Conservation (phyloP, 768 basidiomycete genomes). For the Boletus subcaerulescens region DNA sequence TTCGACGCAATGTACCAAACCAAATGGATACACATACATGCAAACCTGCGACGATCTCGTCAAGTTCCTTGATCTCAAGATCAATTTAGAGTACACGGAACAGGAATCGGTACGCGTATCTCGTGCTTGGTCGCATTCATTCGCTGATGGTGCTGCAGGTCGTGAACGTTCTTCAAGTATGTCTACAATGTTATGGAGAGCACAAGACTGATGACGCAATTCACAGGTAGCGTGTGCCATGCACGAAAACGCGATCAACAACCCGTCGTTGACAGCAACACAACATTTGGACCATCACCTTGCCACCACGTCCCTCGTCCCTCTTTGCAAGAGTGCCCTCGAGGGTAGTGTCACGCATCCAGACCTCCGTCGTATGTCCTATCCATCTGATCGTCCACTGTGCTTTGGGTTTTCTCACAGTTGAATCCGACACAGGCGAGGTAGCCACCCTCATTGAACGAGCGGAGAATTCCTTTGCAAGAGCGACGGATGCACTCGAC, state of each 20-base stretch:
- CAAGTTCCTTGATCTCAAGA: conserved; percentile 7
- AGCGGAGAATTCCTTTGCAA: background rate
- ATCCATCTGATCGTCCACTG: background rate
- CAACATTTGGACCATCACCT: conserved; percentile 9
- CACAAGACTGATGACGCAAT: background rate
- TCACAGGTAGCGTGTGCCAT: conserved; percentile 20
- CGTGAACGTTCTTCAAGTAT: conserved; percentile 20
- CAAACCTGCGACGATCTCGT: conserved; percentile 10
- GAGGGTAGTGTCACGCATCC: background rate
- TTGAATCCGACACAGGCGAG: conserved; percentile 7
- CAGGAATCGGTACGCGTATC: conserved; percentile 12
- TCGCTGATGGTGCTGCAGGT: conserved; percentile 11
- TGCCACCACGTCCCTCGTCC: conserved; percentile 4
- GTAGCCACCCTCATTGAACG: background rate
- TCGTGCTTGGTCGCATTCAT: background rate
- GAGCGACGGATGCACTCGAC: background rate
- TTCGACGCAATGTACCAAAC: conserved; percentile 11
- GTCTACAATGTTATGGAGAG: background rate
- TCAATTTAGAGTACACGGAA: background rate
- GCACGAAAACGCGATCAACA: conserved; percentile 25
- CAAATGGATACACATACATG: conserved; percentile 8
- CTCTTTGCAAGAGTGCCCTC: conserved; percentile 4
- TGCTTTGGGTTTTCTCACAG: background rate
- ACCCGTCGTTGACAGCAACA: background rate
- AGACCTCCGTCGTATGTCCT: conserved; percentile 17